These are phyloP conservation scores for Asterella californica DNA, from an alignment of 225 moss, liverwort and hornwort genomes.

Conservation along the genomic window DNA sequence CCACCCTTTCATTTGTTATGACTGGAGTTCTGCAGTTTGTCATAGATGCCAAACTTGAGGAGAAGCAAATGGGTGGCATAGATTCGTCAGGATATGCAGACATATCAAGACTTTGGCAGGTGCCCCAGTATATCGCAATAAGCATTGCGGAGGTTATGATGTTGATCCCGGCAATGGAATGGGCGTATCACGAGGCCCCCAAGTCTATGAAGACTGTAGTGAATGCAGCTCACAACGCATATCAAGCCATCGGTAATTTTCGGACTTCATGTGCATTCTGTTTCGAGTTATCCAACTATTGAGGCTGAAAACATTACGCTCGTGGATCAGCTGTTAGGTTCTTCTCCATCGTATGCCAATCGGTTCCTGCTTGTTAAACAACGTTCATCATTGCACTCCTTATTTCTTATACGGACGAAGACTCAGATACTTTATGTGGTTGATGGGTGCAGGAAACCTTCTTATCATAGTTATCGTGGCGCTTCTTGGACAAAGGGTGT, in stretches of 20 bases:
- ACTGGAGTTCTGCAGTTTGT: constrained; percentile 29
- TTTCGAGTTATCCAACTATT: background rate
- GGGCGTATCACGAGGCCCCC: constrained; percentile 33
- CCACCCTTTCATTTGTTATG: constrained; percentile 29
- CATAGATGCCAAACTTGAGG: constrained; percentile 19
- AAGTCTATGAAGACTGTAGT: constrained; percentile 33
- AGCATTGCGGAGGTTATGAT: constrained; percentile 31
- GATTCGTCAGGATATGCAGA: constrained; percentile 6
- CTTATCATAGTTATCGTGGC: constrained; percentile 25
- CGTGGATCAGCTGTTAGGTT: background rate
- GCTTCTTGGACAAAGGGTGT: constrained; percentile 22
- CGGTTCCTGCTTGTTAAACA: too few relatives aligned
- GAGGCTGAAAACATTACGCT: background rate
- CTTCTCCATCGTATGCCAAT: too few relatives aligned
- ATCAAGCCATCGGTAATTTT: constrained; percentile 25
- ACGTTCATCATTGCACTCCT: background rate
- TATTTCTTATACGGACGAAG: background rate
- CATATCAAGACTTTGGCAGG: constrained; percentile 36
- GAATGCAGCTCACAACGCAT: constrained; percentile 9
- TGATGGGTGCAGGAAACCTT: constrained; percentile 29
- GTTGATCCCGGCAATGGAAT: constrained; percentile 26
- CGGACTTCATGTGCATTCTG: background rate
- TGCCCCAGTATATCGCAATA: constrained; percentile 38
- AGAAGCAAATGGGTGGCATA: constrained; percentile 13
- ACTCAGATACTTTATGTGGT: background rate